Evolutionary conservation across 2,329 filamentous ascomycete species (phyloP), one percentile per base, ranked within the genome.

Genomic region (Elsinoe necatrix): DNA sequence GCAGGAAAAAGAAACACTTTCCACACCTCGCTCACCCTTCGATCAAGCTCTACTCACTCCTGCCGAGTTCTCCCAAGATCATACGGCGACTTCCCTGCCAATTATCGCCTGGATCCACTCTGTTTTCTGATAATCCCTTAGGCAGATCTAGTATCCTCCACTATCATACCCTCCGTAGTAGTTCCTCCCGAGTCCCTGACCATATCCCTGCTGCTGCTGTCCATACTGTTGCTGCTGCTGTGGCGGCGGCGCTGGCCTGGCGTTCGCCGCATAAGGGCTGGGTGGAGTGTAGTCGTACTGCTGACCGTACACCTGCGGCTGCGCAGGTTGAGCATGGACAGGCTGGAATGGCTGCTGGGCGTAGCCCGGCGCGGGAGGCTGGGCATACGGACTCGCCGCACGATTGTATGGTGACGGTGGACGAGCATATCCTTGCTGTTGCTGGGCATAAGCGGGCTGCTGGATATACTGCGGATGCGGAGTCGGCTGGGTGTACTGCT

Each of bases 381-480:
- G 61, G 12, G 34, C 34, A 11, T 37, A 37, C 12, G 34, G 34
- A n/a, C 34, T 37, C 5, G 5, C 34, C 12, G 34, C 9, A 37
- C 34, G 34, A n/a, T 37, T 37, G 41, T 45, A 35, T 21, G 45
- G 45, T 29, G 45, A 35, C 34, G 45, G 23, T 34, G 25, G 23
- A 31, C 25, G 45, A 21, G 20, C 41, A 20, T 45, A 45, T 11
- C 63, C 54, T 56, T 65, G 65, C 57, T 64, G 64, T n/a, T 63
- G 60, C 12, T 59, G 59, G 16, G 59, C 59, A 35, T 55, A 54
- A 35, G 35, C 21, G 14, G 56, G 57, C 23, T 61, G 57, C 23
- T 57, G 52, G 54, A 61, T 60, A 35, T 58, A 39, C 6, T 60
- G 50, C 1, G 56, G 48, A 9, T 58, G 59, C 7, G 59, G 45